Base-by-base conservation (phyloP, 805 yeast genomes). In the Yamadazyma philogaea region DNA sequence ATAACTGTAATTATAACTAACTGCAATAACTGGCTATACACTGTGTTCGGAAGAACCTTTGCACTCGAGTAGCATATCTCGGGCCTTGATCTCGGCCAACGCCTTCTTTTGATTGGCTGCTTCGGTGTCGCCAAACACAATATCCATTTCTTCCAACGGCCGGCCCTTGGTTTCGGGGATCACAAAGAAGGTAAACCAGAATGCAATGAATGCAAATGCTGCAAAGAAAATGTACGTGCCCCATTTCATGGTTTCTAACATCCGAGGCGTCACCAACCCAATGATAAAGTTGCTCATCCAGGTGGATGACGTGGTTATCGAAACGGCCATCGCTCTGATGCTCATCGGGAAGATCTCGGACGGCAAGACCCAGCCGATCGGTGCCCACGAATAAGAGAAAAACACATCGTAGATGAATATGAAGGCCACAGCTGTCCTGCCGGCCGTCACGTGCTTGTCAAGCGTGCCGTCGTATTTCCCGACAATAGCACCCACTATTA, bases 91-190 rank as follows among this genome's bases (percentile, higher is more conserved):
- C 24, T 39, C 41, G 14, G 48, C 44, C 15, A 47, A 31, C 7
- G 34, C 39, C 18, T 47, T 45, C 22, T 47, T 47, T 17, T 39
- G 38, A 7, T 30, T 24, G 12, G 43, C 42, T 22, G 39, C 46
- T 14, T 28, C 39, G 7, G 12, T 44, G 36, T 51, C 53, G 27
- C 49, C 49, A 34, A 51, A 51, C 3, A 51, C 39, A 24, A 40
- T 52, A 46, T 84, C 90, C 63, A 84, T 77, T 59, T 83, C 89
- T 63, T 84, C 90, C 60, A 84, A 72, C 28, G 85, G 73, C 57
- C 87, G 75, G 43, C 87, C 87, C 30, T 84, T 81, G 37, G 90
- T 83, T 66, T 84, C 90, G 37, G 90, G 90, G 61, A 80, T 81
- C 10, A 42, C 30, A 21, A 44, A 39, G 27, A 7, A 44, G 4